Conservation (phyloP, 352 stramenopile species). For the Phytophthora aleatoria region DNA sequence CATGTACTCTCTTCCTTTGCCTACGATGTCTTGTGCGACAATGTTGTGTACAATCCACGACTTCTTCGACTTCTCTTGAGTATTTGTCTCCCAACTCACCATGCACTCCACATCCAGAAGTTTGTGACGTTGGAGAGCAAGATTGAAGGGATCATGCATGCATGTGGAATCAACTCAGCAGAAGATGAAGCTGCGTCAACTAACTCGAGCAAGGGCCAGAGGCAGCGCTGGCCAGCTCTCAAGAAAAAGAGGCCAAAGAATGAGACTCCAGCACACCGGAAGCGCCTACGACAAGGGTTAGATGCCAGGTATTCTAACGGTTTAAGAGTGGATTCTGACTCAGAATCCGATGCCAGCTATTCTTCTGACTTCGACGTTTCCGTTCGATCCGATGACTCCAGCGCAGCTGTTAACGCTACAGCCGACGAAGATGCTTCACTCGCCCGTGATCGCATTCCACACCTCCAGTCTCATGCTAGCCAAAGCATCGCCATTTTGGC, state of each 20-base stretch:
- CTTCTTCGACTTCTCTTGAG: constrained; percentile 57
- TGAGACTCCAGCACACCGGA: constrained; percentile 15
- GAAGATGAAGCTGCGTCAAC: not conserved
- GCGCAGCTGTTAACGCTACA: not conserved
- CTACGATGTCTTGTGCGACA: constrained; percentile 65
- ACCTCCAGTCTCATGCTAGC: constrained; percentile 39
- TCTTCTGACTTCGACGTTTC: constrained; percentile 25
- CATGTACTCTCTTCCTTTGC: constrained; percentile 31
- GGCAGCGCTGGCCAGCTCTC: constrained; percentile 3
- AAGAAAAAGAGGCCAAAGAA: constrained; percentile 11
- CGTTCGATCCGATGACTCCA: constrained; percentile 14
- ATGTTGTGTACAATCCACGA: constrained; percentile 64
- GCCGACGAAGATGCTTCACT: not conserved
- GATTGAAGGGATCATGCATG: constrained; percentile 49
- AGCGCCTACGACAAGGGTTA: constrained; percentile 40
- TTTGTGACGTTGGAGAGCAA: constrained; percentile 40
- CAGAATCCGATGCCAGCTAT: constrained; percentile 28
- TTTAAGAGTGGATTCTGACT: constrained; percentile 23
- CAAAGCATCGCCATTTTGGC: constrained; percentile 43
- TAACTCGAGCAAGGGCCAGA: not conserved
- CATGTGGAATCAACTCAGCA: constrained; percentile 38
- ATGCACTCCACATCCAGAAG: constrained; percentile 21
- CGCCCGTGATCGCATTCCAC: constrained; percentile 33
- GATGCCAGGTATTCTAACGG: constrained; percentile 27
- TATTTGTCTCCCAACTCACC: constrained; percentile 41